Base-by-base conservation (phyloP, 2,329 filamentous ascomycete species). In the Cordyceps cateniannulata region DNA sequence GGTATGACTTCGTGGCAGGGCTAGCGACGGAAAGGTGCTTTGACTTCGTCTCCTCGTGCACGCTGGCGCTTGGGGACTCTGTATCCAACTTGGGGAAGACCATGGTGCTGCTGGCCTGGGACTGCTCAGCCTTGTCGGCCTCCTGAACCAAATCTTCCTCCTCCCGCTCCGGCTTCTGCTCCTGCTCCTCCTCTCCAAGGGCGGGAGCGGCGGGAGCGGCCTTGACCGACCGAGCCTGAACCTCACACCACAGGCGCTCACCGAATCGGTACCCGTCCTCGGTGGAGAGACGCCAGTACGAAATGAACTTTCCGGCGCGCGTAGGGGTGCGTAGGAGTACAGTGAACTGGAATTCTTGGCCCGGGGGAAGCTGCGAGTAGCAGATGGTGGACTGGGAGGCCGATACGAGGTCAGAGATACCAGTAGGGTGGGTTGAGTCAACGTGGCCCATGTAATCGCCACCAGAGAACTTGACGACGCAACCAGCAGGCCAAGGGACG, bases 81-180 rank as follows among this genome's bases (percentile, higher is more conserved):
- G 96, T 96, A 68, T 96, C 92, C 44, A 98, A 83, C 74, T 90
- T 96, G 63, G 95, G 95, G 83, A 98, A 98, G 71, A 98, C 93
- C 92, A 98, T 97, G 68, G 87, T 85, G 75, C 87, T 90, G 45
- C 52, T 59, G 42, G 61, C 49, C 18, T 42, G 51, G 8, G 61
- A 56, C 29, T 60, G 27, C 57, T 72, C 68, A 20, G 48, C 48
- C 25, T 62, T 27, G 50, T 66, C 62, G 44, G 66, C 58, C 54
- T 71, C 61, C 65, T 75, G 69, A 61, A 70, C 59, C 60, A n/a
- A n/a, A n/a, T 73, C 67, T 53, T 76, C 60, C 63, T 35, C 27
- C 55, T 67, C 59, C 47, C 62, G 9, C 38, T 70, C 68, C 65
- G 75, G 68, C 60, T 70, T 58, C 60, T 73, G 67, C 52, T 75